These are phyloP conservation scores for Rubus parviflorus DNA, from an alignment of 306 rosid genomes.

Conservation along the genomic window DNA sequence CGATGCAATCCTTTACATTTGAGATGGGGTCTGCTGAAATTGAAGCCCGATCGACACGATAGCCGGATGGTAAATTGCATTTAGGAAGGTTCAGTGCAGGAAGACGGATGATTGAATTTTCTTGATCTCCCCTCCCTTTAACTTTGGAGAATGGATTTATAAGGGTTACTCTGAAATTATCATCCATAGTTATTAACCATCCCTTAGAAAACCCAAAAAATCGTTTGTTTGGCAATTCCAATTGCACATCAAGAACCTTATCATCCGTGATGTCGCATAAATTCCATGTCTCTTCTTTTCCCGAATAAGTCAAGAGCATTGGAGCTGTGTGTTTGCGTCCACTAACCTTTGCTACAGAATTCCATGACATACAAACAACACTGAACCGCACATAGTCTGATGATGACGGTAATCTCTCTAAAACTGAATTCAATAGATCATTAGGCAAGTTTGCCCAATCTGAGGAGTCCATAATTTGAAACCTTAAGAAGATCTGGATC, in stretches of 20 bases:
- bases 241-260: background rate
- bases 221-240: background rate
- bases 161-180: background rate
- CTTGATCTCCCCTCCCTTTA: background rate
- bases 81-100: background rate
- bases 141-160: background rate
- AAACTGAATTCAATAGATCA: background rate
- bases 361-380: background rate
- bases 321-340: background rate
- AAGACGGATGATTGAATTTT: background rate
- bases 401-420: background rate
- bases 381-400: background rate
- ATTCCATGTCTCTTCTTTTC: background rate
- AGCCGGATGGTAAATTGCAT: too few species aligned
- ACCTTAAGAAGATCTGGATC: background rate
- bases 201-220: background rate
- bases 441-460: background rate
- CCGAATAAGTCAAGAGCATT: background rate
- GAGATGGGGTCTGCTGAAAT: conserved; percentile 4
- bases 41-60: background rate
- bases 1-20: background rate
- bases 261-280: background rate
- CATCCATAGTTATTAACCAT: background rate
- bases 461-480: background rate
- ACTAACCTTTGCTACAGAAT: background rate